Evolutionary conservation across 768 basidiomycete species (phyloP), one percentile per base, ranked within the genome.

Genomic region (Baorangia bicolor): DNA sequence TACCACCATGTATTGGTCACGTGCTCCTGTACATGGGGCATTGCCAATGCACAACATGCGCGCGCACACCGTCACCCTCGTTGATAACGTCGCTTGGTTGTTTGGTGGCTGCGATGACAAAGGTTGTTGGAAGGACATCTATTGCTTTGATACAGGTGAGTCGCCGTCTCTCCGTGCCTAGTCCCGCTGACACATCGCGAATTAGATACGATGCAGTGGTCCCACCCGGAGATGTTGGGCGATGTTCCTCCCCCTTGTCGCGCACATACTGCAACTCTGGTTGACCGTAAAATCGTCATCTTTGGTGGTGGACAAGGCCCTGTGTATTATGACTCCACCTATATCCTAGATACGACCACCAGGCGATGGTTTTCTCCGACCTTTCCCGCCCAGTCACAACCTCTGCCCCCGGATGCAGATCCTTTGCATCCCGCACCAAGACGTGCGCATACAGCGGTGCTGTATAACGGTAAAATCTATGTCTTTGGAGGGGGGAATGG

Each of bases 401-500:
- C 51, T 12, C 37, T 18, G 2, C 50, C 64, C 5, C 51, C 55
- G 16, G 49, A 56, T 0, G 51, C 44, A 0, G 51, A 55, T 9
- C 57, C 63, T 21, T 69, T 67, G 23, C 70, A 71, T 40, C 85
- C 90, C 0, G 80, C 83, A 3, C 85, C 88, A 3, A 84, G 95
- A 10, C 85, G 95, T 27, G 94, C 95, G 2, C 95, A 98, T 70
- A 91, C 92, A 0, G 84, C 92, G 1, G 88, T 94, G 14, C 73
- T 85, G 21, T 86, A 92, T 64, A 74, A 76, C 28, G 78, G 80
- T 55, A 87, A 82, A 66, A 80, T 98, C 0, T 92, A 90, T 77
- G 73, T 97, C 4, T 97, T 96, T 64, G 95, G 94, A 9, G 94
- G 95, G n/a, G 94, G 95, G 3, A 95, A 93, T 55, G 95, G 95